These are phyloP conservation scores for Clonostachys rhizophaga DNA, from an alignment of 2,329 filamentous ascomycete species.

Conservation along the genomic window DNA sequence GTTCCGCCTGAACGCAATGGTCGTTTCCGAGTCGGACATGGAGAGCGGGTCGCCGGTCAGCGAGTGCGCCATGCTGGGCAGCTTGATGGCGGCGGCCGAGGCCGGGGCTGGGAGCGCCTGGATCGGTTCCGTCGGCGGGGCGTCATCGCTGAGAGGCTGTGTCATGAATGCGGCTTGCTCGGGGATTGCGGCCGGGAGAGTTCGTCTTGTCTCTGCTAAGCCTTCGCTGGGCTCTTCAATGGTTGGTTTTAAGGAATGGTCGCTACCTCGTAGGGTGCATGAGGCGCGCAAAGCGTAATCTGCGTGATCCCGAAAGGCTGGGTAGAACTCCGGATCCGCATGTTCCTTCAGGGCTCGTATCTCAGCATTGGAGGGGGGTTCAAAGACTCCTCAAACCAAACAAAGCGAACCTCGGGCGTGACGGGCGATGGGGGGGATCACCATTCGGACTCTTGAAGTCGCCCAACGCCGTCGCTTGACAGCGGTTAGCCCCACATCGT, in stretches of 20 bases:
- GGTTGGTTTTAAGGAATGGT: neutral
- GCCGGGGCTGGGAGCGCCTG: slow-evolving; percentile 65
- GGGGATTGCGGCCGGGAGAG: slow-evolving; percentile 4
- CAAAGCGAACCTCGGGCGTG: no score
- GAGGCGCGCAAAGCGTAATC: slow-evolving; percentile 8
- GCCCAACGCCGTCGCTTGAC: no score
- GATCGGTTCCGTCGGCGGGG: slow-evolving; percentile 58
- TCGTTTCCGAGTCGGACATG: slow-evolving; percentile 46
- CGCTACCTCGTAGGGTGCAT: slow-evolving; percentile 3
- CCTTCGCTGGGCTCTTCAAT: no score
- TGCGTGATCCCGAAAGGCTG: slow-evolving; percentile 11
- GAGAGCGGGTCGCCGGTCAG: slow-evolving; percentile 42
- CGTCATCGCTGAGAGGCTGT: slow-evolving; percentile 58
- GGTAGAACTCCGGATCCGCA: slow-evolving; percentile 16
- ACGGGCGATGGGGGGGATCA: no score
- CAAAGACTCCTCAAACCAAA: no score
- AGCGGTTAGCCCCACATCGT: no score
- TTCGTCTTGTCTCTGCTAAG: neutral
- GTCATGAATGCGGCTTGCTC: slow-evolving; percentile 53
- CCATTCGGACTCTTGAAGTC: no score
- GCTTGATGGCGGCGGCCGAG: slow-evolving; percentile 39
- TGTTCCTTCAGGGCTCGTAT: slow-evolving; percentile 8
- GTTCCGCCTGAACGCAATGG: slow-evolving; percentile 46
- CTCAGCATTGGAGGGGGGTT: no score
- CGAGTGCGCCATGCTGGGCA: slow-evolving; percentile 59